Conservation (phyloP, 805 yeast genomes). For the Spencermartinsiella europaea region DNA sequence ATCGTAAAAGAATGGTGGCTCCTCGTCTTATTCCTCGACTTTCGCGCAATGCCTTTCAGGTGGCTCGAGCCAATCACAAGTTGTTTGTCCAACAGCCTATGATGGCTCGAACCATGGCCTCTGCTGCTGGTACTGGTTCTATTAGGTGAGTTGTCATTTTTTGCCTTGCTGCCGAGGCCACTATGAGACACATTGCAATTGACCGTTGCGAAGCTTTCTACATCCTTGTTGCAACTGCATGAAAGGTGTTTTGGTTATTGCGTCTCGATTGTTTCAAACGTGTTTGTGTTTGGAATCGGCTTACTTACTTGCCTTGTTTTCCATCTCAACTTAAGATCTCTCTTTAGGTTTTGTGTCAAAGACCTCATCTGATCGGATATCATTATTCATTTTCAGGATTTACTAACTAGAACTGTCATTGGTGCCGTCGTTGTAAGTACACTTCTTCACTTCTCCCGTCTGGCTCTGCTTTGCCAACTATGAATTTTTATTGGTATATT, state of each 20-base stretch:
- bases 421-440: constrained; percentile 88
- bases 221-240: no score
- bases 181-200: no score
- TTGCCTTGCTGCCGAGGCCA: neutral
- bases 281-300: no score
- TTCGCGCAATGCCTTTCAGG: constrained; percentile 83
- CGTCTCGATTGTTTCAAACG: no score
- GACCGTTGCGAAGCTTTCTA: no score
- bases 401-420: constrained; percentile 70
- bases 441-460: neutral
- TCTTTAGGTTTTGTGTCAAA: no score
- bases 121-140: constrained; percentile 70
- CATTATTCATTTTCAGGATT: no score
- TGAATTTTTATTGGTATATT: neutral
- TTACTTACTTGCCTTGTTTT: no score
- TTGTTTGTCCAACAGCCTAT: constrained; percentile 36
- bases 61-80: constrained; percentile 77
- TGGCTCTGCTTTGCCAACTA: neutral
- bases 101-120: constrained; percentile 59
- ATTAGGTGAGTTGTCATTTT: constrained; percentile 62
- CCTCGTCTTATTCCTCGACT: constrained; percentile 37
- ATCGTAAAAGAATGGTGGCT: constrained; percentile 60
- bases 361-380: no score
- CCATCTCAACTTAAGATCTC: no score
- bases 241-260: no score